A percentile compares a stretch with the other conserved stretches of the same genome.
These are phyloP conservation scores for Cryptococcus deneoformans DNA, from an alignment of 1,284 basidiomycete species.

Conservation along the genomic window DNA sequence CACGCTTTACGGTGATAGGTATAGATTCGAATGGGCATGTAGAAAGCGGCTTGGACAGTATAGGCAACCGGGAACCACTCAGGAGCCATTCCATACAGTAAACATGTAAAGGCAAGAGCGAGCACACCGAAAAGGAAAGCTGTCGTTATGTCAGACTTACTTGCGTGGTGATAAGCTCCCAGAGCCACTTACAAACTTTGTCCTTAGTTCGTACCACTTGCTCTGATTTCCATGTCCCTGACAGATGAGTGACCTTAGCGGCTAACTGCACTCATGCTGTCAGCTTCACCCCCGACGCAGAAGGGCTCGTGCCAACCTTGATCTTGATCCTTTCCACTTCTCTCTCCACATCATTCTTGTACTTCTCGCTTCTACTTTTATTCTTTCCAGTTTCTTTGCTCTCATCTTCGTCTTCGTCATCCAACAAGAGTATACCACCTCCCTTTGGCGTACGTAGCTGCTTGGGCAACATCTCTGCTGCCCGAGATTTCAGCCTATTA, in stretches of 20 bases:
- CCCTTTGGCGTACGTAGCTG: conserved; percentile 47
- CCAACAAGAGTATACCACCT: conserved; percentile 40
- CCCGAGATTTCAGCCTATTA: conserved; percentile 72
- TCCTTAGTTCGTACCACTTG: conserved; percentile 89
- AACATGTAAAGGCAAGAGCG: conserved; percentile 74
- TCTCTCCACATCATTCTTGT: conserved; percentile 65
- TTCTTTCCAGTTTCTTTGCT: conserved; percentile 6
- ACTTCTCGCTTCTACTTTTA: conserved; percentile 10
- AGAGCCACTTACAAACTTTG: conserved; percentile 55
- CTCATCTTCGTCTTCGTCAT: conserved; percentile 27
- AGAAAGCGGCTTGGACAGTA: conserved; percentile 68
- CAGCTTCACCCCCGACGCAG: background rate
- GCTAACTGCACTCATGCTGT: conserved; percentile 24
- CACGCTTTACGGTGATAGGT: conserved; percentile 79
- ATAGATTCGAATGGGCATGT: conserved; percentile 76
- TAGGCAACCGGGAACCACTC: conserved; percentile 61
- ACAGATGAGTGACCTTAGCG: conserved; percentile 65
- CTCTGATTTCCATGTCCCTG: conserved; percentile 77
- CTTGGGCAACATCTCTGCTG: conserved; percentile 65
- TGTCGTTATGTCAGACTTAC: conserved; percentile 9
- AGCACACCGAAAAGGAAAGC: conserved; percentile 91
- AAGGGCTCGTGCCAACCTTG: conserved; percentile 51
- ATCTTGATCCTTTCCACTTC: conserved; percentile 77
- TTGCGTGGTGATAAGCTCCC: background rate
- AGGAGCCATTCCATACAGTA: conserved; percentile 78